These are phyloP conservation scores for Cicer yamashitae DNA, from an alignment of 306 rosid species.

Conservation along the genomic window DNA sequence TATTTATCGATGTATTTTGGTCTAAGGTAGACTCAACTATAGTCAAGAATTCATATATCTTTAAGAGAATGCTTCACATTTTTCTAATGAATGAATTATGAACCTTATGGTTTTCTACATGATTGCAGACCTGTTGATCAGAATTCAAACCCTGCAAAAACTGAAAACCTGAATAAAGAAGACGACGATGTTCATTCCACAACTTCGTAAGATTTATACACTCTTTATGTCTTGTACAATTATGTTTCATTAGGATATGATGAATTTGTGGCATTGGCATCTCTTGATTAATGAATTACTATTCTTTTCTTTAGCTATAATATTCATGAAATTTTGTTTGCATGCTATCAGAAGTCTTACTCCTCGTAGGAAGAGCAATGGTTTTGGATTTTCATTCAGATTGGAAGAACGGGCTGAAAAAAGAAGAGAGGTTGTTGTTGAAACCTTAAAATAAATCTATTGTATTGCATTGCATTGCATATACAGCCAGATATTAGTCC, in stretches of 20 bases:
- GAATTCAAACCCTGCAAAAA: constrained; percentile 52
- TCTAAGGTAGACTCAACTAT: constrained; percentile 16
- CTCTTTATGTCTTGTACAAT: constrained; percentile 15
- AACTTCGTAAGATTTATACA: constrained; percentile 73
- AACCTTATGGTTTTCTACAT: constrained; percentile 37
- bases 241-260: constrained; percentile 31
- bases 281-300: constrained; percentile 12
- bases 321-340: constrained; percentile 28
- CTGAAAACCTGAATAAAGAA: constrained; percentile 54
- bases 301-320: constrained; percentile 28
- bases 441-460: constrained; percentile 24
- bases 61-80: background rate
- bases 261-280: constrained; percentile 27
- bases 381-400: constrained; percentile 75
- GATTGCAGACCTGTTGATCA: constrained; percentile 65
- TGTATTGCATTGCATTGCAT: background rate
- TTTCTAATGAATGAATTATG: constrained; percentile 27
- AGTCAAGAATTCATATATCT: background rate
- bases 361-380: constrained; percentile 60
- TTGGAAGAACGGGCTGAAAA: constrained; percentile 96
- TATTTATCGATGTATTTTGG: constrained; percentile 4
- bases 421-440: constrained; percentile 77
- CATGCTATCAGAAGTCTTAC: constrained; percentile 59
- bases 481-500: constrained; percentile 3
- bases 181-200: constrained; percentile 80